phyloP scores from a whole-genome alignment of 2,329 filamentous ascomycete genomes.

The Mycogone perniciosa region DNA sequence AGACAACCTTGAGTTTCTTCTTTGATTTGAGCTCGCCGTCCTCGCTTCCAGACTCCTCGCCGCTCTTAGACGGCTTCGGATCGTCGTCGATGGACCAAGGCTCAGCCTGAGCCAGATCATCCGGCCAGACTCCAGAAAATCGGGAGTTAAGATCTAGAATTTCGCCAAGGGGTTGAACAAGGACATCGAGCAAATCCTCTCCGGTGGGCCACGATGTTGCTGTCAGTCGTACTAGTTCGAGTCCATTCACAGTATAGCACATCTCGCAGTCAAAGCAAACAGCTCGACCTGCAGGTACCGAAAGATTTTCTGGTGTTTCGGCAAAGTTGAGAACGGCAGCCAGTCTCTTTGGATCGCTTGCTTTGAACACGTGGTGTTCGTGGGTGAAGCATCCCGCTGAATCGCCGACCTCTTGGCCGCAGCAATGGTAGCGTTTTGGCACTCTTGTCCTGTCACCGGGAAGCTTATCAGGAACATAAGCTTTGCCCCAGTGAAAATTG shows the following conservation, averaged over 20 bases:
- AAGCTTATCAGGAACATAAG: slow-evolving; percentile 51
- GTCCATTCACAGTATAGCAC: slow-evolving; percentile 83
- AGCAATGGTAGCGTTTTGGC: slow-evolving; percentile 69
- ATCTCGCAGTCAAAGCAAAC: slow-evolving; percentile 96
- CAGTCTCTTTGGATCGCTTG: slow-evolving; percentile 66
- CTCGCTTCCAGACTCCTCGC: slow-evolving; percentile 21
- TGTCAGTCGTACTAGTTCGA: slow-evolving; percentile 86
- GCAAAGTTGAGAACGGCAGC: slow-evolving; percentile 75
- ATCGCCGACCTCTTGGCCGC: slow-evolving; percentile 66
- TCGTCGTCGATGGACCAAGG: slow-evolving; percentile 38
- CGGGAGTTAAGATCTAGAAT: slow-evolving; percentile 86
- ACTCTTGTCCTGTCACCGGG: slow-evolving; percentile 50
- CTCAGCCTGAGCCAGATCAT: slow-evolving; percentile 66
- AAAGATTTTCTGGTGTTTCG: slow-evolving; percentile 62
- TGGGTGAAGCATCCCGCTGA: slow-evolving; percentile 66
- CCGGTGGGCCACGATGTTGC: slow-evolving; percentile 81
- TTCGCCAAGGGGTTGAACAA: slow-evolving; percentile 78
- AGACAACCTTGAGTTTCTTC: slow-evolving; percentile 61
- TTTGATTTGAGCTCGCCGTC: slow-evolving; percentile 24
- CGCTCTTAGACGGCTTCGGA: slow-evolving; percentile 20
- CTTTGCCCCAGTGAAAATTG: slow-evolving; percentile 71
- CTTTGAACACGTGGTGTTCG: slow-evolving; percentile 81
- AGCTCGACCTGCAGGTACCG: slow-evolving; percentile 48
- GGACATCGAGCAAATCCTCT: slow-evolving; percentile 68
- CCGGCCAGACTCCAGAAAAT: slow-evolving; percentile 78